These are phyloP conservation scores for Protea cynaroides DNA, from an alignment of 164 flowering plant species.

Conservation along the genomic window DNA sequence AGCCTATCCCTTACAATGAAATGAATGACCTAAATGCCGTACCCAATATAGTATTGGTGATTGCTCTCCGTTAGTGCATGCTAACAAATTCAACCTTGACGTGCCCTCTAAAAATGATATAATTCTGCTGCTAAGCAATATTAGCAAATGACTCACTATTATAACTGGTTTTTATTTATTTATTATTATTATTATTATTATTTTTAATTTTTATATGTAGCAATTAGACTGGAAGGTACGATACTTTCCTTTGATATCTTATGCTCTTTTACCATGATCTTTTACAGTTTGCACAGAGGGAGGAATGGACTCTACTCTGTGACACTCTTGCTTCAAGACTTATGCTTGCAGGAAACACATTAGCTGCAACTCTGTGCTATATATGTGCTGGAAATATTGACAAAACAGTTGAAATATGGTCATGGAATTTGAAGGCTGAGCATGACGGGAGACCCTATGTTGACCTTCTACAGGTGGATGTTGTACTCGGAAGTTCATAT, in stretches of 20 bases:
- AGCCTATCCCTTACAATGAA: not conserved
- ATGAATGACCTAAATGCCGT: not conserved
- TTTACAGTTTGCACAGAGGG: slow-evolving; percentile 73
- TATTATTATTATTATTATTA: not conserved
- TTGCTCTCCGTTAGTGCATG: not conserved
- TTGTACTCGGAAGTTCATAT: not conserved
- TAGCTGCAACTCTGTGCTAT: slow-evolving; percentile 91
- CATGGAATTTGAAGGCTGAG: slow-evolving; percentile 46
- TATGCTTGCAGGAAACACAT: slow-evolving; percentile 55
- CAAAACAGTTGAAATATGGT: slow-evolving; percentile 94
- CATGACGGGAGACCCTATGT: slow-evolving; percentile 68
- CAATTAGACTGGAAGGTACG: slow-evolving; percentile 1
- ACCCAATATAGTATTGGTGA: not conserved
- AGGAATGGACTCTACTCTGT: slow-evolving; percentile 80
- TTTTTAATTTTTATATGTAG: not conserved
- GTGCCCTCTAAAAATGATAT: not conserved
- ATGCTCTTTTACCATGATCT: slow-evolving; percentile 1
- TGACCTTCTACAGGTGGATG: slow-evolving; percentile 81
- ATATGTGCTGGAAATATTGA: slow-evolving; percentile 96
- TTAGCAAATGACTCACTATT: not conserved
- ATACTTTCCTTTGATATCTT: not conserved
- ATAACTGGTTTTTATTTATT: no score
- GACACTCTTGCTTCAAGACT: slow-evolving; percentile 85
- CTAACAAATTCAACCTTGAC: not conserved
- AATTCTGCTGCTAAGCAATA: not conserved